These are phyloP conservation scores for Tuber umbilicatum DNA, from an alignment of 495 filamentous ascomycete species.

Conservation along the genomic window DNA sequence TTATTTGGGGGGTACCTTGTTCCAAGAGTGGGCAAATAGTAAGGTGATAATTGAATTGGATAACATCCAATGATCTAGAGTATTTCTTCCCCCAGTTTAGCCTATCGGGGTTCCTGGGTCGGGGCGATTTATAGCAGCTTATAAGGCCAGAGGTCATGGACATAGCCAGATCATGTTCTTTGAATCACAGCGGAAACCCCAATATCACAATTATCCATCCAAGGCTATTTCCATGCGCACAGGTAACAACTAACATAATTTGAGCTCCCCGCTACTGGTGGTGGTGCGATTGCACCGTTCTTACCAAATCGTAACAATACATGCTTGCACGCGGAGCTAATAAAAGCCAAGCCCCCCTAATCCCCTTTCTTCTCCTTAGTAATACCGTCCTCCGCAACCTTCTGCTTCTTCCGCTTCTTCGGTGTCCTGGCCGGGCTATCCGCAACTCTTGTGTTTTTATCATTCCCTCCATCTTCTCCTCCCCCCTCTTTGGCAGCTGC, in stretches of 20 bases:
- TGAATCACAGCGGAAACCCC: not conserved
- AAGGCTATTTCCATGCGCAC: not conserved
- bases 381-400: slow-evolving; percentile 4
- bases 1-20: not conserved
- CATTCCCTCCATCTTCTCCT: not conserved
- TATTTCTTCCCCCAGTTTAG: not conserved
- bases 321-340: not conserved
- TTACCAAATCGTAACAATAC: not conserved
- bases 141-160: not conserved
- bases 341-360: not conserved
- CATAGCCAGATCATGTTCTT: not conserved
- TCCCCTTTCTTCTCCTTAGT: not conserved
- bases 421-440: not conserved
- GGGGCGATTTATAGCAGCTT: not conserved
- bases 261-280: not conserved
- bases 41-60: not conserved
- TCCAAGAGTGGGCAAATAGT: not conserved
- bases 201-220: not conserved
- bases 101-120: not conserved
- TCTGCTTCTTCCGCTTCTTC: slow-evolving; percentile 10
- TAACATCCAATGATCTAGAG: not conserved
- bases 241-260: not conserved
- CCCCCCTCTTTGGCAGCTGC: not conserved
- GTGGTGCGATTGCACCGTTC: not conserved
- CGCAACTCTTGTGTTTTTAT: not conserved